Base-by-base conservation (phyloP, 2,329 filamentous ascomycete genomes). In the Xylariaceae sp. region DNA sequence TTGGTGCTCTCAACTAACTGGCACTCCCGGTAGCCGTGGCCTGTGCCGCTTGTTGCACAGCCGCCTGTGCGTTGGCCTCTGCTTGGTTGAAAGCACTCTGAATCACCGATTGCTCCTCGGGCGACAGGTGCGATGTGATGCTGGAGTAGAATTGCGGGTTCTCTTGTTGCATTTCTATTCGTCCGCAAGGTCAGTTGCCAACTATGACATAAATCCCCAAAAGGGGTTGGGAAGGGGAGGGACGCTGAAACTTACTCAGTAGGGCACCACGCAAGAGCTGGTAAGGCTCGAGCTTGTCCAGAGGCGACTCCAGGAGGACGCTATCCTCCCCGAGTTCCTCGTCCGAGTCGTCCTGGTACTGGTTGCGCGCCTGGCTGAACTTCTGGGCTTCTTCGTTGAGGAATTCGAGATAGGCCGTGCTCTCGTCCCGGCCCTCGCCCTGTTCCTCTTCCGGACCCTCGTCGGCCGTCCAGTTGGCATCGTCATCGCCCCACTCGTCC, bases 281-380 rank as follows among this genome's bases (percentile, higher is more conserved):
- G 57, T 98, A 98, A 2, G 90, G 89, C 66, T 98, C 92, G 46
- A 98, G 75, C 67, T 92, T 92, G 64, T 98, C 92, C 16, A 98
- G 73, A 12, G 90, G 89, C 9, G 90, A 94, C 64, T 98, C 92
- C 2, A 98, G 77, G 36, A 97, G 71, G 43, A 87, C 85, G 60
- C 89, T 90, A 55, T 97, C 92, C 62, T 97, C 90, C 13, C 94
- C 79, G 31, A 96, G 81, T 38, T 95, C 89, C 40, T 94, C 88
- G 17, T 89, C 85, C 2, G 87, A 87, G 34, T 83, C 76, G 17
- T 82, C 79, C 12, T 76, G 46, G 34, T 59, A 56, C 23, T 54
- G 50, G 21, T 50, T 55, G 21, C 76, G 72, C 18, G 83, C 73
- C 13, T 81, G 76, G 47, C 83, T 81, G 61, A 92, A 90, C 61